phyloP scores from a whole-genome alignment of 2,329 filamentous ascomycete species.

The Cercospora beticola region DNA sequence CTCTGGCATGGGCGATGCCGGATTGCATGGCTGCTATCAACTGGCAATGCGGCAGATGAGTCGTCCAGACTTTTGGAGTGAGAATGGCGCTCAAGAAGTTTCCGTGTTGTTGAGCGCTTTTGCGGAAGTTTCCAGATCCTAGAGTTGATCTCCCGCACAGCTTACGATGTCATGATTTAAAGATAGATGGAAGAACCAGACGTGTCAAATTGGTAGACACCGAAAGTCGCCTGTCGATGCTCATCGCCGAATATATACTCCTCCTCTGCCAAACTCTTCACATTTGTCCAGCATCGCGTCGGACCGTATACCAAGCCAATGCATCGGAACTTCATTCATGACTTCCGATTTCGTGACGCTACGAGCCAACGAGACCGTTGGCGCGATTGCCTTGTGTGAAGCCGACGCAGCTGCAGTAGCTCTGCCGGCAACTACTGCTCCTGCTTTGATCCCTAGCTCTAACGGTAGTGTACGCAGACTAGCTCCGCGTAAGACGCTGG shows the following conservation, averaged over 20 bases:
- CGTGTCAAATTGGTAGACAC: neutral
- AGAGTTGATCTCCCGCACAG: neutral
- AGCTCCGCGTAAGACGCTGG: conserved; percentile 18
- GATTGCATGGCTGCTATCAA: conserved; percentile 12
- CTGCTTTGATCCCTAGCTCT: conserved; percentile 18
- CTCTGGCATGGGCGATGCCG: neutral
- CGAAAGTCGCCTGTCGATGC: neutral
- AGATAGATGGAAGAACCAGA: neutral
- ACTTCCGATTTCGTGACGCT: conserved; percentile 7
- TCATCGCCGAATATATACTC: conserved; percentile 7
- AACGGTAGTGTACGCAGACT: conserved; percentile 18
- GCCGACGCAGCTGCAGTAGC: conserved; percentile 6
- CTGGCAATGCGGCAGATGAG: conserved; percentile 18
- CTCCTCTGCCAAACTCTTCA: conserved; percentile 4
- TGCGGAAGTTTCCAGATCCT: conserved; percentile 6
- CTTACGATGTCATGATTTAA: neutral
- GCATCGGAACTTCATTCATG: conserved; percentile 1
- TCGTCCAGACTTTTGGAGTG: conserved; percentile 15
- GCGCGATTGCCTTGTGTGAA: conserved; percentile 8
- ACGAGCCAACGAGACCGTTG: conserved; percentile 8
- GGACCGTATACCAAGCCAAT: conserved; percentile 11
- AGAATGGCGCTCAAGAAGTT: conserved; percentile 13
- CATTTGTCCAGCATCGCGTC: conserved; percentile 8
- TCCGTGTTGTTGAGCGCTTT: conserved; percentile 2
- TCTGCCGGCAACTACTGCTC: conserved; percentile 10